These are phyloP conservation scores for Tricladium varicosporioides DNA, from an alignment of 2,329 filamentous ascomycete genomes.

Conservation along the genomic window DNA sequence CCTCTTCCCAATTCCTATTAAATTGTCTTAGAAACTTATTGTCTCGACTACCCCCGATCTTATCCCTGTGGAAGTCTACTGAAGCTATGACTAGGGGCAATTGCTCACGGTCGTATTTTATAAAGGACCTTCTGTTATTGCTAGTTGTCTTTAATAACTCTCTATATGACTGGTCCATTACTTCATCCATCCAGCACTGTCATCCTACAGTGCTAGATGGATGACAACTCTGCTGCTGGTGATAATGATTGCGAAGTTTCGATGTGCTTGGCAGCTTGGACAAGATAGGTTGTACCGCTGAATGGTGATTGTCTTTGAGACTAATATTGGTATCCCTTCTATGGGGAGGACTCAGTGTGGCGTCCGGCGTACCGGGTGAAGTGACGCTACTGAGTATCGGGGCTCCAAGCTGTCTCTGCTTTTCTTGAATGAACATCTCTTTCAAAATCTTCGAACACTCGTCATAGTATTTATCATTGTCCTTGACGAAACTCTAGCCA, in stretches of 20 bases:
- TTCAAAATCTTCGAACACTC: conserved; percentile 82
- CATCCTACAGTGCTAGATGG: no score
- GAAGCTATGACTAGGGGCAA: neutral
- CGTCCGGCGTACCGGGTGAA: conserved; percentile 18
- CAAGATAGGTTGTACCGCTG: conserved; percentile 55
- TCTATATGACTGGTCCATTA: no score
- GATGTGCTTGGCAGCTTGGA: conserved; percentile 62
- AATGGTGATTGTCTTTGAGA: conserved; percentile 45
- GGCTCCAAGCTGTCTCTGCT: conserved; percentile 52
- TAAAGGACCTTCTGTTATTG: no score
- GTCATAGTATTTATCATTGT: conserved; percentile 98
- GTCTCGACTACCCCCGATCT: neutral
- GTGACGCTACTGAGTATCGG: no score
- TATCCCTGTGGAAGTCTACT: neutral
- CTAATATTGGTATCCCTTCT: conserved; percentile 27
- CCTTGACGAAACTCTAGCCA: conserved; percentile 99
- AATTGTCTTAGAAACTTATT: conserved; percentile 1
- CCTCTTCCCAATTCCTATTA: neutral
- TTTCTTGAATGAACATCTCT: conserved; percentile 84
- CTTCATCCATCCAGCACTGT: no score
- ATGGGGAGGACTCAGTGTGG: conserved; percentile 11
- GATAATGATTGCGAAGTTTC: no score
- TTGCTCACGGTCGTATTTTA: no score
- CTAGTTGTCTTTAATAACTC: no score
- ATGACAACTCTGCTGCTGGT: no score